Base-by-base conservation (phyloP, 108 stramenopile genomes). In the Fragilaria crotonensis region DNA sequence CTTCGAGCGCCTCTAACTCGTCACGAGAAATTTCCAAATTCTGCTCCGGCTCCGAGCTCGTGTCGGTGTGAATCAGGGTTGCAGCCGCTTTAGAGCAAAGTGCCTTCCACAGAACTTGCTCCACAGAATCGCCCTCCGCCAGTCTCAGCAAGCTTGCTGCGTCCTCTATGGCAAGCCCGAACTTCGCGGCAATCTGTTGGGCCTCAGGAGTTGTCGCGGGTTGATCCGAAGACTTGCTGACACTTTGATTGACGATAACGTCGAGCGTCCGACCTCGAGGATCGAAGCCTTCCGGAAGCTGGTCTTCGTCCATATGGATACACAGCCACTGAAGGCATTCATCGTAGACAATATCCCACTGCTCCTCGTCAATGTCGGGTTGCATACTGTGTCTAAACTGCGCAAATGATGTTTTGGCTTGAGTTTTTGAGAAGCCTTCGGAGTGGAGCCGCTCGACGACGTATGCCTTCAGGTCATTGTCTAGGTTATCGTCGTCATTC, bases 271-370 rank as follows among this genome's bases (percentile, higher is more conserved):
- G 65, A 26, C 83, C 81, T 31, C 80, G 49, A 0, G 87, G 90
- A 83, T 92, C 90, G 71, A 88, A 87, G 11, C 90, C 90, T 67
- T 83, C 79, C 5, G 90, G 90, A 23, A 92, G 59, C 30, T 87
- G 74, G 49, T 86, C 85, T 67, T 92, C 90, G 11, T 74, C 63
- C 45, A 89, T 57, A 75, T 86, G 83, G 45, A 92, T 63, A 59
- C 81, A 67, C 14, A 92, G 49, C 81, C 87, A 87, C 60, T 92
- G 90, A 54, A 92, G 55, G 52, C 83, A 80, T 52, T 77, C 76
- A 57, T 92, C 90, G 60, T 88, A 89, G 3, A 74, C 41, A 0
- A 59, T 54, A 50, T 86, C 84, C 82, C 79, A 74, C 36, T 57
- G 60, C 14, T 73, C 76, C 57, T 73, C 73, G 19, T 57, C 41